Base-by-base conservation (phyloP, 2,329 filamentous ascomycete genomes). In the Phyllosticta citriasiana region DNA sequence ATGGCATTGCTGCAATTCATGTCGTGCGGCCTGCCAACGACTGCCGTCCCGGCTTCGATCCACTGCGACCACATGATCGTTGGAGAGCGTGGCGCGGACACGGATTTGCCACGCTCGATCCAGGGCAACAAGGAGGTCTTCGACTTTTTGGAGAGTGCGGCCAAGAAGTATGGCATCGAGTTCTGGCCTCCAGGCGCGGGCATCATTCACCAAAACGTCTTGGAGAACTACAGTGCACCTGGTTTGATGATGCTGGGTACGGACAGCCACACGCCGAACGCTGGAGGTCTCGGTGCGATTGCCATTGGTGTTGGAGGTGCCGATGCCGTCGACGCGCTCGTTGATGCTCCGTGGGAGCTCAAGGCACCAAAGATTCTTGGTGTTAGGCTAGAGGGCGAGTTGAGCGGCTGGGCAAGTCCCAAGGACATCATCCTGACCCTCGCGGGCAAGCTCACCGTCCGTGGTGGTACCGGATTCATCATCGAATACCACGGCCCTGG, bases 61-160 rank as follows among this genome's bases (percentile, higher is more conserved):
- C 94, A 99, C 79, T 99, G 94, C 77, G 94, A 99, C 78, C 94
- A 99, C 76, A 87, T 99, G 86, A 97, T 99, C 77, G 93, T 97
- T 30, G 94, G 93, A 61, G 88, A 95, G 76, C 88, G 87, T 72
- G 94, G 94, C 63, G 94, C 93, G 40, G 87, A 93, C 69, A 83
- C 85, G 25, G 94, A 99, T 77, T 78, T 99, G 64, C 84, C 88
- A 27, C 84, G 87, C 33, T 94, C 91, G 52, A 95, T 99, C 64
- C 82, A 87, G 75, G 88, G 89, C 55, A 99, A 99, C 76, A 91
- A 91, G 74, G 94, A 99, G 80, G 92, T 99, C 0, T 99, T 97
- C 72, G 91, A 96, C 76, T 99, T 99, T 74, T 77, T 99, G 62
- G 93, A 97, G 80, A 95, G 89, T 59, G 94, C 94, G 0, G 73